These are phyloP conservation scores for Trichoderma sp. DNA, from an alignment of 2,329 filamentous ascomycete species.

Conservation along the genomic window DNA sequence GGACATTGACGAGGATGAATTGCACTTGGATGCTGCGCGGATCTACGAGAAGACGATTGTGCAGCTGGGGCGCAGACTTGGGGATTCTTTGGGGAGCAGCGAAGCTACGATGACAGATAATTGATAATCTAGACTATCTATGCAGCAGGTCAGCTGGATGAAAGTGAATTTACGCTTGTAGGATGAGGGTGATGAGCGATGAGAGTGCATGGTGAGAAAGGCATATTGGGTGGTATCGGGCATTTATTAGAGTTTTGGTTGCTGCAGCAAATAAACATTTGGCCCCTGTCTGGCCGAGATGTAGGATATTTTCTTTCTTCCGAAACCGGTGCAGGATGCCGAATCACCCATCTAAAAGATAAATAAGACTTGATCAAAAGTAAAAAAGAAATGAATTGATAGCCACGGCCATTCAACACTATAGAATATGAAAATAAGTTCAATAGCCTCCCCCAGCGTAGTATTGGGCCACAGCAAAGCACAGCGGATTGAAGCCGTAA, in stretches of 20 bases:
- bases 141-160: background rate
- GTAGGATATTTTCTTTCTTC: too few relatives aligned
- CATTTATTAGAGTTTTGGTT: background rate
- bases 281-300: background rate
- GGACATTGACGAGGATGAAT: slow-evolving; percentile 53
- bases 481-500: background rate
- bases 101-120: background rate
- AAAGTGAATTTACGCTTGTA: background rate
- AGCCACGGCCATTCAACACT: background rate
- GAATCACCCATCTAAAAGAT: background rate
- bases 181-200: background rate
- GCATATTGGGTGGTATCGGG: background rate
- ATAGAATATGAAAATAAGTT: background rate
- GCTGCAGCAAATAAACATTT: background rate
- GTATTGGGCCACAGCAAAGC: background rate
- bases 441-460: background rate
- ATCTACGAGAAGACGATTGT: slow-evolving; percentile 83
- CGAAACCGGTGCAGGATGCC: too few relatives aligned
- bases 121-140: background rate
- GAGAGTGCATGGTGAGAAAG: background rate
- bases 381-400: background rate
- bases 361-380: too few relatives aligned
- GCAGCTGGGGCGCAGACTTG: slow-evolving; percentile 70
- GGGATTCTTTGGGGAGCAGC: slow-evolving; percentile 41
- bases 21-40: slow-evolving; percentile 71